These are phyloP conservation scores for Plantago elongata DNA, from an alignment of 257 asterid species.

Conservation along the genomic window DNA sequence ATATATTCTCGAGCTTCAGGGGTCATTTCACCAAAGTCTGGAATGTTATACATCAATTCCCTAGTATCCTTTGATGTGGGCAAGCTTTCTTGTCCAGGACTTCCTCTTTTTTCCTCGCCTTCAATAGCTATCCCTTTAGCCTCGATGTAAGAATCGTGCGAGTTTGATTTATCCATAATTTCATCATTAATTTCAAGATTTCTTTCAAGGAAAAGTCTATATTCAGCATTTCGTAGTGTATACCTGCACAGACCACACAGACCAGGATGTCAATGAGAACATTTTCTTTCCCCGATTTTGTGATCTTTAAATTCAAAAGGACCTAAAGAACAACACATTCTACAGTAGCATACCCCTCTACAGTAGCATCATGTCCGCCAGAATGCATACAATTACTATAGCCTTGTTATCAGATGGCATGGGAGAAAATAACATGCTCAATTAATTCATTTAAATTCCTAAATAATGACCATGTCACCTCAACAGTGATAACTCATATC, in stretches of 20 bases:
- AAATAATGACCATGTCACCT: not conserved
- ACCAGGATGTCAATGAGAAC: constrained; percentile 3
- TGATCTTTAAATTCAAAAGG: constrained; percentile 8
- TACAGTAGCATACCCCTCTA: too few species aligned
- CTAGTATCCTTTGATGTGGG: constrained; percentile 35
- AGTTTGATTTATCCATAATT: constrained; percentile 34
- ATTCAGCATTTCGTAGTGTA: constrained; percentile 89
- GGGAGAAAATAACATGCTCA: too few species aligned
- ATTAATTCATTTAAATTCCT: not conserved
- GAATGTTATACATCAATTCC: constrained; percentile 38
- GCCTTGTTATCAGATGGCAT: too few species aligned
- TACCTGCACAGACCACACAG: constrained; percentile 46
- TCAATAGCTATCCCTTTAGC: constrained; percentile 29
- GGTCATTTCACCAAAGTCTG: constrained; percentile 68
- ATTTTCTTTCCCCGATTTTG: not conserved
- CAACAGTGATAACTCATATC: not conserved
- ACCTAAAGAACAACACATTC: too few species aligned
- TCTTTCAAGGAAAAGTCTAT: constrained; percentile 83
- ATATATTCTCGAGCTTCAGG: constrained; percentile 75
- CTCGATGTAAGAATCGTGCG: constrained; percentile 34
- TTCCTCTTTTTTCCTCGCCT: constrained; percentile 21
- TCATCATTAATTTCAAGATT: constrained; percentile 66
- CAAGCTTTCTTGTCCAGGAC: constrained; percentile 29
- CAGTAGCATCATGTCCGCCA: too few species aligned
- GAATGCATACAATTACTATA: too few species aligned